Conservation (phyloP, 2,329 filamentous ascomycete genomes). For the Venturiaceae sp. region DNA sequence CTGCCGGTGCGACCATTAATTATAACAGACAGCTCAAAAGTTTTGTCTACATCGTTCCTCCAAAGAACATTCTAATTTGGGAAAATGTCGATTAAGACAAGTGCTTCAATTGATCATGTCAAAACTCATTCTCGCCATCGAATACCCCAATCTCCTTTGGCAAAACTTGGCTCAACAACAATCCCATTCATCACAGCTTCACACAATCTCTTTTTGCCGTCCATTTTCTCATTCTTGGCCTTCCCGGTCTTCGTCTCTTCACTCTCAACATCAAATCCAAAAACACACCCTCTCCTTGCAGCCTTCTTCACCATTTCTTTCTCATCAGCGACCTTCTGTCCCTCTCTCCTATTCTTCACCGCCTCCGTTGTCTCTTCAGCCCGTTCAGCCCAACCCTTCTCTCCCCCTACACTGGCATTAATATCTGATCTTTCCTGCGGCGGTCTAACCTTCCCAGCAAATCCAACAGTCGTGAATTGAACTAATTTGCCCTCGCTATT, state of each 20-base stretch:
- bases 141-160: constrained; percentile 51
- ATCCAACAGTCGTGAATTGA: constrained; percentile 3
- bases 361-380: constrained; percentile 42
- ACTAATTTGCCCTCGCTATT: background rate
- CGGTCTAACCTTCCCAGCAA: constrained; percentile 24
- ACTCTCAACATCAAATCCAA: constrained; percentile 34
- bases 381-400: constrained; percentile 45
- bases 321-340: constrained; percentile 37
- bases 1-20: too few relatives aligned
- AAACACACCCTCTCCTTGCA: constrained; percentile 50
- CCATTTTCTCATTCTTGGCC: constrained; percentile 2
- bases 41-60: background rate
- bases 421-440: constrained; percentile 38
- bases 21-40: too few relatives aligned
- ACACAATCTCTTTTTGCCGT: constrained; percentile 31
- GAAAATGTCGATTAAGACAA: background rate
- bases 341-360: constrained; percentile 37
- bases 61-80: background rate
- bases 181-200: constrained; percentile 50
- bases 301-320: constrained; percentile 53
- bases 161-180: constrained; percentile 50
- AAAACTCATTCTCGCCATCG: constrained; percentile 41
- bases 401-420: constrained; percentile 47
- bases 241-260: constrained; percentile 10
- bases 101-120: background rate